Evolutionary conservation across 306 rosid genomes (phyloP), one percentile per base, ranked within the genome.

Genomic region (Luffa acutangula): DNA sequence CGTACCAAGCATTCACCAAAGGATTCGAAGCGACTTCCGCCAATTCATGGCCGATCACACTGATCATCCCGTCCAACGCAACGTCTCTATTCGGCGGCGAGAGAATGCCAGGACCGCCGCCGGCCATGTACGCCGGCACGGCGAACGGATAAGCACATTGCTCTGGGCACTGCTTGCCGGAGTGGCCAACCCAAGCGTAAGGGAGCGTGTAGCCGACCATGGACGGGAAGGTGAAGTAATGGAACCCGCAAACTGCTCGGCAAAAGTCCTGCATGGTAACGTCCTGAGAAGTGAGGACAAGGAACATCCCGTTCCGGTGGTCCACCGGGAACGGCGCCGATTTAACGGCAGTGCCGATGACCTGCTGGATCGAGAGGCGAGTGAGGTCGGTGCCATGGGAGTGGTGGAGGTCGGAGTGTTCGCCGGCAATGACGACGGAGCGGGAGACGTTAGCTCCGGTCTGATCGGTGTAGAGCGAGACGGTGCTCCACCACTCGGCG

Each of bases 171-270:
- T 94, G 98, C 79, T 89, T 92, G 34, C 90, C 97, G 3, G 98
- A 94, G 59, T 94, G 91, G 3, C 98, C 98, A 1, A 94, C 81
- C 98, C 98, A 94, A 17, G 97, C 98, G 87, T 92, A 94, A 0
- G 97, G 98, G 3, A 94, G 91, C 0, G 97, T 94, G 87, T 89
- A 80, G 1, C 97, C 98, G 0, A 94, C 98, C 83, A 89, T 83
- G 10, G 97, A 94, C 0, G 98, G 97, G 83, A 94, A 94, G 0
- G 98, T 94, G 84, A 94, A 94, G 79, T 92, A 94, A 54, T 92
- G 98, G 83, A 94, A 94, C 6, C 98, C 98, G 9, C 98, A 94
- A 4, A 94, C 98, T 3, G 98, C 98, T 12, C 98, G 91, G 79
- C 98, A 94, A 42, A 84, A 94, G 57, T 94, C 98, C 85, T 94